Evolutionary conservation across 2,329 filamentous ascomycete genomes (phyloP), one percentile per base, ranked within the genome.

Genomic region (Thielaviopsis ethacetica): DNA sequence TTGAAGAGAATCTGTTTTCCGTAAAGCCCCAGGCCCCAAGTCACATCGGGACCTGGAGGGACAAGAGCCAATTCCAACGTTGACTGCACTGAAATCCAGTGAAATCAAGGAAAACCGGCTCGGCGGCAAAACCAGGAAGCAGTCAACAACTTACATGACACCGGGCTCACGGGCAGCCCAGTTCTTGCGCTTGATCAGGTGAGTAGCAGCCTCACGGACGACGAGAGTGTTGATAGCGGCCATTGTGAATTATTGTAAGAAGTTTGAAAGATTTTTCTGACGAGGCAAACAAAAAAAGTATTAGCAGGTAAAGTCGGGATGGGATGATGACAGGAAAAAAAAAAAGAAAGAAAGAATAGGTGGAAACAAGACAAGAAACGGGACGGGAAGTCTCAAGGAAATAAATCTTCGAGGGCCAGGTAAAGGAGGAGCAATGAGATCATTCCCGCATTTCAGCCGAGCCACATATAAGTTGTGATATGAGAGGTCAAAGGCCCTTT

Each of bases 161-260:
- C 72, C 72, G 56, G 67, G 66, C 57, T 75, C 68, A 59, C 65
- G 62, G 30, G 66, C 60, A 56, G 72, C 66, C 71, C 71, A 75
- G 69, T 68, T 74, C 62, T 68, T 60, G 61, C 72, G 72, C 71
- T 72, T 73, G 64, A 64, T 66, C 53, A 74, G 67, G 68, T 68
- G 63, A 54, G 71, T 63, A 64, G 68, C 69, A 60, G 66, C 64
- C 65, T 71, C 68, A 65, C 71, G 72, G 65, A 66, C 65, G 62
- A 70, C 68, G 62, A 73, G 62, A 60, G 69, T 64, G 65, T 69
- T 67, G 65, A 74, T 71, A 66, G 68, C 71, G 65, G 71, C 71
- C 72, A 74, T 74, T 70, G 65, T 70, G 67, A 66, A 64, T 54
- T 58, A 47, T 62, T 57, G 61, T 62, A 60, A 64, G 62, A 65